These are phyloP conservation scores for Juglanconis juglandina DNA, from an alignment of 2,329 filamentous ascomycete genomes.

Conservation along the genomic window DNA sequence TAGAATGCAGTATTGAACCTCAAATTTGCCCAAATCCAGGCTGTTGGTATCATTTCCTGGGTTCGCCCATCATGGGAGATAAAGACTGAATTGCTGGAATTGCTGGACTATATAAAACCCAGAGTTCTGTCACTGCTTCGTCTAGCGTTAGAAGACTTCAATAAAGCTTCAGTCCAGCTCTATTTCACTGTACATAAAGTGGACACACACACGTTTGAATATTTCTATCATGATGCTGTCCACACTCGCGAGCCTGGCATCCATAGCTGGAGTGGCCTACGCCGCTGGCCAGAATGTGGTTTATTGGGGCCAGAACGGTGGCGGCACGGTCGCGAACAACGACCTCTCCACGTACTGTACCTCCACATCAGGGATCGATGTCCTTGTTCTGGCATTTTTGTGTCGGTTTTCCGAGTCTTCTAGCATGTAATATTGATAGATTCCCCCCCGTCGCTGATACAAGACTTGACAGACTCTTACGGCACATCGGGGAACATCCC, in stretches of 20 bases:
- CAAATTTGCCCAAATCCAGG: background rate
- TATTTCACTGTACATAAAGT: background rate
- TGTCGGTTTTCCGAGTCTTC: conserved; percentile 34
- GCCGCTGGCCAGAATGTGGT: conserved; percentile 30
- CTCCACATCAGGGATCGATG: conserved; percentile 35
- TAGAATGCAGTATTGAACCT: background rate
- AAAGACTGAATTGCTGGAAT: too few relatives aligned
- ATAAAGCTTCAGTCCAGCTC: background rate
- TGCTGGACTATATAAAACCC: too few relatives aligned
- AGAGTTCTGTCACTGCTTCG: background rate
- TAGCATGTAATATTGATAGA: background rate
- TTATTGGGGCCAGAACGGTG: conserved; percentile 6
- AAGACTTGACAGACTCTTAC: background rate
- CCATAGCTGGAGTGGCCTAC: background rate
- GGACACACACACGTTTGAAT: background rate
- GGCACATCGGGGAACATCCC: conserved; percentile 27
- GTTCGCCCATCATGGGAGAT: too few relatives aligned
- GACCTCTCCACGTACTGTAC: conserved; percentile 37
- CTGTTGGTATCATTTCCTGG: too few relatives aligned
- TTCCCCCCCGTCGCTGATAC: background rate
- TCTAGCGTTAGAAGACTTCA: background rate
- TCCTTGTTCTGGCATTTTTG: conserved; percentile 41
- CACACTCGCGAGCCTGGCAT: background rate
- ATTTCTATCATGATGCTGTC: background rate
- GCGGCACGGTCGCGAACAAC: conserved; percentile 34